Conservation (phyloP, 345 rosid genomes). For the Hibiscus tridactylites region DNA sequence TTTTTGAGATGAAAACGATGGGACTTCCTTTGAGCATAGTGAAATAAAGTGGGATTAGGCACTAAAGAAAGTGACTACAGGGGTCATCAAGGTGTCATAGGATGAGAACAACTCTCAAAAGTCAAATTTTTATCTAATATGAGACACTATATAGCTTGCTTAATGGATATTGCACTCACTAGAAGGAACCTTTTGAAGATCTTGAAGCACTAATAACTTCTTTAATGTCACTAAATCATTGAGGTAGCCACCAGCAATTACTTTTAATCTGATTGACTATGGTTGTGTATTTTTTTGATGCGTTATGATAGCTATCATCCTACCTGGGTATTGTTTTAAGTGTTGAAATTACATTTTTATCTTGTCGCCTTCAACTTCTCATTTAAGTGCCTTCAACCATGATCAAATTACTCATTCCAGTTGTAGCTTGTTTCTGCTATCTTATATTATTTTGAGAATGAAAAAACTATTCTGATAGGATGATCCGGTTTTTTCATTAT, state of each 20-base stretch:
- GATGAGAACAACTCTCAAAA: slow-evolving; percentile 11
- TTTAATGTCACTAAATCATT: slow-evolving; percentile 8
- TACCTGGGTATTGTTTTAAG: background rate
- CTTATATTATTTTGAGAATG: background rate
- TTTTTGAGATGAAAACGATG: slow-evolving; percentile 14
- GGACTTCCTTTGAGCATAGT: slow-evolving; percentile 10
- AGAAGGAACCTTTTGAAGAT: slow-evolving; percentile 12
- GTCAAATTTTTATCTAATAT: slow-evolving; percentile 17
- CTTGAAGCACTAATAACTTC: slow-evolving; percentile 8
- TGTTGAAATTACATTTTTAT: background rate
- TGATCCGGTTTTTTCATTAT: background rate
- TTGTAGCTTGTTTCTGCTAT: background rate
- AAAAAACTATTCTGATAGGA: background rate
- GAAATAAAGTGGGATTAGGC: slow-evolving; percentile 25
- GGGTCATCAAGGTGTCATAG: slow-evolving; percentile 8
- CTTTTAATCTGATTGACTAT: slow-evolving; percentile 5
- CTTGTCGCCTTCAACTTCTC: background rate
- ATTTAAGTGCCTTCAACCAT: background rate
- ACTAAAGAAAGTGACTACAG: slow-evolving; percentile 15
- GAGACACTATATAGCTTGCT: slow-evolving; percentile 11
- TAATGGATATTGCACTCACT: slow-evolving; percentile 6
- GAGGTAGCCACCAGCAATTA: slow-evolving; percentile 1
- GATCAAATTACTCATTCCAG: background rate
- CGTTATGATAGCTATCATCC: background rate
- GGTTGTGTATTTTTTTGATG: background rate